These are phyloP conservation scores for Raddia distichophylla DNA, from an alignment of 176 grass and related monocot genomes.

Conservation along the genomic window DNA sequence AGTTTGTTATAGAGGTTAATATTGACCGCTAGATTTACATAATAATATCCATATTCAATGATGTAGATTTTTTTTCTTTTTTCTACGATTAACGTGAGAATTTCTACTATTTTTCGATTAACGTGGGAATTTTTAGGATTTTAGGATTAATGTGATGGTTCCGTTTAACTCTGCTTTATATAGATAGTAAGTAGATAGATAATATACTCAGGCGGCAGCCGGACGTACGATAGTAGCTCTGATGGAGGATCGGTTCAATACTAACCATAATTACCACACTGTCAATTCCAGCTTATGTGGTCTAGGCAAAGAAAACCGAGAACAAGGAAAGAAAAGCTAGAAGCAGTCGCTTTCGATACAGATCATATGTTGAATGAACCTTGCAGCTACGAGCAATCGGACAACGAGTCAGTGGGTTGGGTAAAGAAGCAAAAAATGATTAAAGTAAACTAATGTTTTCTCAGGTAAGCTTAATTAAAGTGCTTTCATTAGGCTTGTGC, in stretches of 20 bases:
- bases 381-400: slow-evolving; percentile 14
- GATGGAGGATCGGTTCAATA: not conserved
- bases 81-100: no score
- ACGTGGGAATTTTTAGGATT: no score
- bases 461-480: slow-evolving; percentile 46
- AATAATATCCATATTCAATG: no score
- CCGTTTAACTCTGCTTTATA: no score
- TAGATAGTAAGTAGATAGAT: no score
- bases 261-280: not conserved
- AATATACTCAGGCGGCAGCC: not conserved
- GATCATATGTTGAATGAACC: slow-evolving; percentile 58
- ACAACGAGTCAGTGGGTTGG: slow-evolving; percentile 49
- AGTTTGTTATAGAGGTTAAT: no score
- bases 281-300: slow-evolving; percentile 22
- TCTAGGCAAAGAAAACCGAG: slow-evolving; percentile 28
- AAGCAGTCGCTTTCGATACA: slow-evolving; percentile 39
- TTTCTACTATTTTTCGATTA: no score
- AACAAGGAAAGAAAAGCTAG: not conserved
- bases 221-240: no score
- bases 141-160: no score
- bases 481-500: slow-evolving; percentile 39
- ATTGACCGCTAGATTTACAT: no score
- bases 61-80: no score
- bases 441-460: slow-evolving; percentile 7
- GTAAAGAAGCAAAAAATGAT: slow-evolving; percentile 46